Percentiles rank a stretch among this genome's conserved stretches.
These are phyloP conservation scores for Lentinula detonsa DNA, from an alignment of 768 basidiomycete species.

Conservation along the genomic window DNA sequence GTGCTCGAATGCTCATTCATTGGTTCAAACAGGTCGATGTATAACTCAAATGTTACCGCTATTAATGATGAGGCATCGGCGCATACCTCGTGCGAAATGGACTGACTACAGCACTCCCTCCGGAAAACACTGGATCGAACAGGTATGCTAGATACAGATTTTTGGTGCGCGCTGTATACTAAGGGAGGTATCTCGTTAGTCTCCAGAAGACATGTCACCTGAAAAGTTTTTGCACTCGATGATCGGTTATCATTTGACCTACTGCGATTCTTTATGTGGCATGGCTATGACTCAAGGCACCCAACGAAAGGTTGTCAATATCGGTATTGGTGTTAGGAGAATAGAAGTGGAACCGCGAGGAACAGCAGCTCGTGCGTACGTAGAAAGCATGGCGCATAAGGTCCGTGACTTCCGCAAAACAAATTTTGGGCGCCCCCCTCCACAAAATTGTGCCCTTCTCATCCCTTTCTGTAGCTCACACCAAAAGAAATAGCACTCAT, in stretches of 20 bases:
- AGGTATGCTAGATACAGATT: slow-evolving; percentile 15
- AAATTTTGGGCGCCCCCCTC: background rate
- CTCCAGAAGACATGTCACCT: slow-evolving; percentile 54
- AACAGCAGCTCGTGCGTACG: slow-evolving; percentile 53
- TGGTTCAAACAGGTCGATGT: slow-evolving; percentile 43
- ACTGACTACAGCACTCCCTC: slow-evolving; percentile 50
- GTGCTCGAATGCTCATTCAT: background rate
- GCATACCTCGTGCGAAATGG: slow-evolving; percentile 74
- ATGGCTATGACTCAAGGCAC: slow-evolving; percentile 84
- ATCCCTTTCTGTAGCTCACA: slow-evolving; percentile 13
- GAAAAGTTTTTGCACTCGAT: slow-evolving; percentile 64
- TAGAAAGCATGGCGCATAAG: slow-evolving; percentile 72
- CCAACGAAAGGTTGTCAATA: slow-evolving; percentile 70
- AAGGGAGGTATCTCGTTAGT: slow-evolving; percentile 21
- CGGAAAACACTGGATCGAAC: slow-evolving; percentile 82
- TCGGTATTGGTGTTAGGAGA: slow-evolving; percentile 75
- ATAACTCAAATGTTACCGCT: slow-evolving; percentile 72
- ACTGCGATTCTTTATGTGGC: slow-evolving; percentile 65
- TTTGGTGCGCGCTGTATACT: background rate
- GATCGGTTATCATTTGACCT: slow-evolving; percentile 75
- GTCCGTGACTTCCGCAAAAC: slow-evolving; percentile 27
- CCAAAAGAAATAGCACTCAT: slow-evolving; percentile 44
- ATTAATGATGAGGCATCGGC: slow-evolving; percentile 81
- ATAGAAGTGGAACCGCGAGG: slow-evolving; percentile 57
- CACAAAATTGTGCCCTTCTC: background rate